Conservation (phyloP, 2,329 filamentous ascomycete genomes). For the Botrytis deweyae region DNA sequence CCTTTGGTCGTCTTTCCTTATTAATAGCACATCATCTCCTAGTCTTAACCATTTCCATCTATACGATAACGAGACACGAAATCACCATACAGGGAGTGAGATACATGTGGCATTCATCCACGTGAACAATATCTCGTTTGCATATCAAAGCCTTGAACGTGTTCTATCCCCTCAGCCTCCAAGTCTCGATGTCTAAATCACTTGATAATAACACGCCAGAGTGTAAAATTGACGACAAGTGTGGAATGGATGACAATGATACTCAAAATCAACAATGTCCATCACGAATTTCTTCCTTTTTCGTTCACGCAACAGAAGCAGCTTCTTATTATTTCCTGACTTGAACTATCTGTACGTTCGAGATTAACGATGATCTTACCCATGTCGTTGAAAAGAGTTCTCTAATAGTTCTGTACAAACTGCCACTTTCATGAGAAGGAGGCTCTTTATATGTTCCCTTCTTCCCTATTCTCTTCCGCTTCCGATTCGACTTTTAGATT, state of each 20-base stretch:
- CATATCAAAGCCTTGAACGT: neutral
- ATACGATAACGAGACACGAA: neutral
- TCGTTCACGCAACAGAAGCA: accelerated
- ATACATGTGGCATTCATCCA: neutral
- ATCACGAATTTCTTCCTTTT: neutral
- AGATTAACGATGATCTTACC: neutral
- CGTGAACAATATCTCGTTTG: neutral
- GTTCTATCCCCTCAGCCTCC: neutral
- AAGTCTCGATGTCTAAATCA: neutral
- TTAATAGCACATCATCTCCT: neutral
- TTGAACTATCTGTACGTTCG: accelerated
- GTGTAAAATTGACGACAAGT: neutral
- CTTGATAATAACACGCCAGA: neutral
- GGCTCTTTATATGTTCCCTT: neutral
- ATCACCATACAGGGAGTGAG: neutral
- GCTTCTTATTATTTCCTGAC: neutral
- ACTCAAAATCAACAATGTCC: neutral
- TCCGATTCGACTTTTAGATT: neutral
- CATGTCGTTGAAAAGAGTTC: accelerated
- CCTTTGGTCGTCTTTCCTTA: accelerated
- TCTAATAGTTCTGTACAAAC: accelerated
- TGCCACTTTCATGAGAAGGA: neutral
- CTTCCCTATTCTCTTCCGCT: neutral
- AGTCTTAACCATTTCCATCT: neutral
- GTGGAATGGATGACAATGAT: neutral